phyloP scores from a whole-genome alignment of 805 yeast species.

The Danielia reshetovae region DNA sequence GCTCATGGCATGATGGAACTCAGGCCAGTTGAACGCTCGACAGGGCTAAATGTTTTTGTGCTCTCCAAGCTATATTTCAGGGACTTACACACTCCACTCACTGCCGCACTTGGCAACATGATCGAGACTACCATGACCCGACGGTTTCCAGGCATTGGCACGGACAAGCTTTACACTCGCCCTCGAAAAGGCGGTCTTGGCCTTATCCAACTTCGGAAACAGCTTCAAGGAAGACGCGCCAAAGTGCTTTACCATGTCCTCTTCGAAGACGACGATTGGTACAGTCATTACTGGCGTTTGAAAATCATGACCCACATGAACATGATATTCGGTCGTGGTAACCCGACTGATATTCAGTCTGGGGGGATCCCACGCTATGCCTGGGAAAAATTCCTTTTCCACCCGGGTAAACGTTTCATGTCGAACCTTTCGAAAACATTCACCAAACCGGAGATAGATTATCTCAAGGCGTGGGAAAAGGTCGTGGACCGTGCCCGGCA shows the following conservation, averaged over 20 bases:
- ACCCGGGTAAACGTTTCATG: background rate
- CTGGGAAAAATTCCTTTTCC: background rate
- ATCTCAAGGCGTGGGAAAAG: conserved; percentile 1
- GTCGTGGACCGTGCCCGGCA: no score
- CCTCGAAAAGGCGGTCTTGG: background rate
- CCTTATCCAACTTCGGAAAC: background rate
- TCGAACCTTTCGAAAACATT: background rate
- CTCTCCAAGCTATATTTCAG: background rate
- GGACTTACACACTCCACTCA: background rate
- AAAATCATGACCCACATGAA: background rate
- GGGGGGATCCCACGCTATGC: no score
- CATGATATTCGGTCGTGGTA: background rate
- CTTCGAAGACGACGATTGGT: background rate
- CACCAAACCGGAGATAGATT: background rate
- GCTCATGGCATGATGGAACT: background rate
- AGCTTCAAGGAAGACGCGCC: background rate
- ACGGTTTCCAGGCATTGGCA: background rate
- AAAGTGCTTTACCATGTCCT: background rate
- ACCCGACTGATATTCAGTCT: no score
- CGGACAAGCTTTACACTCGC: background rate
- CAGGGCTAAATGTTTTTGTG: background rate
- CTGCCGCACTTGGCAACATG: background rate
- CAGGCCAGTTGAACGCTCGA: background rate
- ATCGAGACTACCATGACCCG: background rate
- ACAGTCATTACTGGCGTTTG: background rate